Base-by-base conservation (phyloP, 495 filamentous ascomycete species). In the Bacidia gigantensis region DNA sequence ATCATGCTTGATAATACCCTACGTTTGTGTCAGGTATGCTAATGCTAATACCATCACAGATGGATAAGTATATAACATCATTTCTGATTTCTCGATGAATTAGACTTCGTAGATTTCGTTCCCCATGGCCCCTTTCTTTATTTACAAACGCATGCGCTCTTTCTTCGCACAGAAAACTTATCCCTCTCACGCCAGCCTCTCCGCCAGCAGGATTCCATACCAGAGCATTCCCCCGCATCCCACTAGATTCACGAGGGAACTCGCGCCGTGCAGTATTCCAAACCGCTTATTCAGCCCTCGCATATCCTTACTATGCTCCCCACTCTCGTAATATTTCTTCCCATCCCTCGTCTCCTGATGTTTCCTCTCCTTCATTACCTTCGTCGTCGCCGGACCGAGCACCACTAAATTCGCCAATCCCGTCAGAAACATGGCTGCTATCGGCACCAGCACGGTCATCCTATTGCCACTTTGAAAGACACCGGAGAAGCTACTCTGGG, bases 271-370 rank as follows among this genome's bases (percentile, higher is more conserved):
- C 47, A 95, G 67, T 41, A 71, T 74, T 3, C 74, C 76, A 69
- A 97, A 97, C 59, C 69, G 71, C 70, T 78, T 84, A 69, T 95
- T 96, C 62, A 97, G 64, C 23, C 71, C 72, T 54, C 73, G 55
- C 89, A 95, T 95, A 68, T 86, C 85, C 63, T 81, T 74, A 3
- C 82, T 87, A 56, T 89, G 83, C 26, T 85, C 80, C 14, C 75
- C 73, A 22, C 70, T 64, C 51, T 95, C 88, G 56, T 86, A 82
- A 65, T 78, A 81, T 63, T 79, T 82, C 74, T 92, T 95, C 51
- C 87, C 85, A 63, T 95, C 90, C 52, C 74, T 70, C 46, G 81
- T 81, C 73, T 87, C 84, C 68, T 90, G 87, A 54, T 77, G 66
- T 64, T 84, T 85, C 62, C 88, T 72, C 69, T 86, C 69, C 51